phyloP scores from a whole-genome alignment of 331 rosid genomes.

The Spiraea crenata region DNA sequence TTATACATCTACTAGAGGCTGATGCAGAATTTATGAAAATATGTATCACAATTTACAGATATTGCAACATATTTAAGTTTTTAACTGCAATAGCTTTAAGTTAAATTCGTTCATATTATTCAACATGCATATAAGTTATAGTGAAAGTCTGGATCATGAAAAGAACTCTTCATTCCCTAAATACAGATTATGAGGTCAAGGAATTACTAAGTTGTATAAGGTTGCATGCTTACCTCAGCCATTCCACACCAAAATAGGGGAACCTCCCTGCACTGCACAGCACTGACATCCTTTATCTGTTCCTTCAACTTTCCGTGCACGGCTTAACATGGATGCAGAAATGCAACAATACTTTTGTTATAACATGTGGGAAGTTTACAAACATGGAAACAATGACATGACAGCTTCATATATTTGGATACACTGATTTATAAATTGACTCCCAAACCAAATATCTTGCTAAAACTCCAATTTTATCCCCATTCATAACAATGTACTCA shows the following conservation, averaged over 20 bases:
- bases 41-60: no score
- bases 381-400: background rate
- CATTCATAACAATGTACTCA: background rate
- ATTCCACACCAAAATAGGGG: constrained; percentile 72
- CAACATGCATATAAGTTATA: no score
- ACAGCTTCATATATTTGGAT: background rate
- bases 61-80: no score
- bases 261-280: constrained; percentile 73
- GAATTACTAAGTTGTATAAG: background rate
- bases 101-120: no score
- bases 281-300: constrained; percentile 67
- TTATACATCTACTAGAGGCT: no score
- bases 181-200: constrained; percentile 13
- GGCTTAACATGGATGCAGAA: constrained; percentile 42
- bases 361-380: background rate
- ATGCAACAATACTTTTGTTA: background rate
- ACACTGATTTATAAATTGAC: background rate
- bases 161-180: background rate
- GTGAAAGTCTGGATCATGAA: no score
- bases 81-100: no score
- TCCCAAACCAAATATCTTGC: background rate
- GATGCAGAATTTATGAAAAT: no score
- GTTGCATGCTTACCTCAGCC: constrained; percentile 71
- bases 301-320: constrained; percentile 53
- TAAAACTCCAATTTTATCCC: background rate